phyloP scores from a whole-genome alignment of 208 protist species.

The Leishmania gerbilli region DNA sequence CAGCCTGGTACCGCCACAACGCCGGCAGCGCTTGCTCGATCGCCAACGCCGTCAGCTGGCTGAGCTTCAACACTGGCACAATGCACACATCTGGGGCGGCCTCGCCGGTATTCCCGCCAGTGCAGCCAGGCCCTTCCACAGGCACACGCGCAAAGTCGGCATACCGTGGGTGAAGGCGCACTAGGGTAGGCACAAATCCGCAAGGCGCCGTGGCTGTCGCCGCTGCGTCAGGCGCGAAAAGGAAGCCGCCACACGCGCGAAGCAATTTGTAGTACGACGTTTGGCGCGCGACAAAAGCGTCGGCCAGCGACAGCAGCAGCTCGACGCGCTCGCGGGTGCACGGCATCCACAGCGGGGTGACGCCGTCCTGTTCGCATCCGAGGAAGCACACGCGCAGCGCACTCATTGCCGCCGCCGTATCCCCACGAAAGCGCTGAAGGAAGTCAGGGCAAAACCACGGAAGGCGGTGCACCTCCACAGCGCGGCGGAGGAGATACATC shows the following conservation, averaged over 20 bases:
- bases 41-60: constrained; percentile 72
- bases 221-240: constrained; percentile 37
- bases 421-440: constrained; percentile 38
- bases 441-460: constrained; percentile 68
- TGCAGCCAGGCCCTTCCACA: neutral
- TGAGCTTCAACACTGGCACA: constrained; percentile 77
- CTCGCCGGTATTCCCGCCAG: no score
- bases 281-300: constrained; percentile 17
- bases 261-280: constrained; percentile 67
- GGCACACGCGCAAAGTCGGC: constrained; percentile 41
- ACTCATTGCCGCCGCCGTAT: constrained; percentile 34
- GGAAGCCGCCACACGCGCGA: constrained; percentile 35
- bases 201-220: neutral
- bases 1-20: constrained; percentile 36
- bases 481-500: constrained; percentile 64
- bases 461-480: constrained; percentile 57
- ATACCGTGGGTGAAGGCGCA: constrained; percentile 70
- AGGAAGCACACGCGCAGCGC: constrained; percentile 60
- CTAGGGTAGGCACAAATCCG: constrained; percentile 60
- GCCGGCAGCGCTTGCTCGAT: constrained; percentile 54
- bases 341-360: constrained; percentile 78
- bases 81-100: neutral
- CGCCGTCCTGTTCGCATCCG: constrained; percentile 54
- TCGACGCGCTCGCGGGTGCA: constrained; percentile 55
- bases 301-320: constrained; percentile 58